A percentile compares a stretch with the other conserved stretches of the same genome.
Evolutionary conservation across 2,329 filamentous ascomycete species (phyloP).

Genomic region (Graphilbum fragrans): DNA sequence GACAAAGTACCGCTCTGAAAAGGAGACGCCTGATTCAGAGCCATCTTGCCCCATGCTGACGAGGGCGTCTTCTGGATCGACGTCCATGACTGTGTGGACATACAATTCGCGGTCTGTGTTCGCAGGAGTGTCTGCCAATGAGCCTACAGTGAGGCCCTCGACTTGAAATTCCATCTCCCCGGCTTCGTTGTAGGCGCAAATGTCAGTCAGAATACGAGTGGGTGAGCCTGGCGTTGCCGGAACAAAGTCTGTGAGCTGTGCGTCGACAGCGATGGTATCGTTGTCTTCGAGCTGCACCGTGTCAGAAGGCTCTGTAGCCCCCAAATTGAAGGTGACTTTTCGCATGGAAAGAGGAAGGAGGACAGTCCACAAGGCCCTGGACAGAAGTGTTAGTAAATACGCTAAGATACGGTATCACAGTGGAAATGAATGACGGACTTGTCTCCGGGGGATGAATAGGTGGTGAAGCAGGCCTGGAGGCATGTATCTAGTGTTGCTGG

Average conservation of each 20-base stretch:
- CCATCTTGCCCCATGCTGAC: slow-evolving; percentile 7
- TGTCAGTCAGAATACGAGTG: slow-evolving; percentile 22
- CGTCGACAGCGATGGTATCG: slow-evolving; percentile 16
- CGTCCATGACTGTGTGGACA: slow-evolving; percentile 20
- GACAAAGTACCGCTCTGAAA: too few species aligned
- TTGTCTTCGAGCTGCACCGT: slow-evolving; percentile 4
- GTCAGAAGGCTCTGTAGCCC: slow-evolving; percentile 10
- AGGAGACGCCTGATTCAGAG: slow-evolving; percentile 19
- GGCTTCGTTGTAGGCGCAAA: slow-evolving; percentile 19
- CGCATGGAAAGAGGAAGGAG: slow-evolving; percentile 25
- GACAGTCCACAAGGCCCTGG: slow-evolving; percentile 27
- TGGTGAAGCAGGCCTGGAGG: too few species aligned
- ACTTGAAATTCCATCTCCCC: slow-evolving; percentile 21
- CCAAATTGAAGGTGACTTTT: slow-evolving; percentile 23
- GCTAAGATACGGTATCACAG: slow-evolving; percentile 28
- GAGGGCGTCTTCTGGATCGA: slow-evolving; percentile 28
- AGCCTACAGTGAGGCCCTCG: slow-evolving; percentile 19
- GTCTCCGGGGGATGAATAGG: too few species aligned
- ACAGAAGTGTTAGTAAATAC: slow-evolving; percentile 10
- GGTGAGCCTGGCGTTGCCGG: slow-evolving; percentile 12
- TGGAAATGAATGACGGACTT: too few species aligned
- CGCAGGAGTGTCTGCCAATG: slow-evolving; percentile 17
- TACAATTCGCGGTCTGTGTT: slow-evolving; percentile 23
- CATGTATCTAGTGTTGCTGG: too few species aligned
- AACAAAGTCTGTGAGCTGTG: slow-evolving; percentile 17